These are phyloP conservation scores for Aspergillus sojae DNA, from an alignment of 2,329 filamentous ascomycete genomes.

Conservation along the genomic window DNA sequence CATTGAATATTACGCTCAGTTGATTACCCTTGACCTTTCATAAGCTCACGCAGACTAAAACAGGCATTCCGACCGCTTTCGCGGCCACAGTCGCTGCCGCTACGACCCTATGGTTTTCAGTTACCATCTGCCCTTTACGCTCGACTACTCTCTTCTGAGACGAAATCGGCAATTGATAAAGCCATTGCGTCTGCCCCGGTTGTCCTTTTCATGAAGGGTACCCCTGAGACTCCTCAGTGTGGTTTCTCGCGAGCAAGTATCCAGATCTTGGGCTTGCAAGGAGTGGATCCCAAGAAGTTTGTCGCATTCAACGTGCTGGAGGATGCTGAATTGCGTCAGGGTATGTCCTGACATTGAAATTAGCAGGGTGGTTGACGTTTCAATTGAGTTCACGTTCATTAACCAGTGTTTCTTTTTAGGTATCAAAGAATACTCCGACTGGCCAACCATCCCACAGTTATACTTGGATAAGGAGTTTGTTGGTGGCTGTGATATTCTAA, in stretches of 20 bases:
- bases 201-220: conserved; percentile 99
- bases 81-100: conserved; percentile 26
- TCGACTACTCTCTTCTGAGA: conserved; percentile 79
- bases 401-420: conserved; percentile 54
- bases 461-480: conserved; percentile 96
- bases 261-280: conserved; percentile 91
- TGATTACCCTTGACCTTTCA: neutral
- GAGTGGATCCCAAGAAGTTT: conserved; percentile 93
- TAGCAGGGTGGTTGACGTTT: too few relatives aligned
- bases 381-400: neutral
- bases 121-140: conserved; percentile 41
- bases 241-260: conserved; percentile 95
- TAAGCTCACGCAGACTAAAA: neutral
- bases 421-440: conserved; percentile 99
- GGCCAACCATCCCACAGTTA: conserved; percentile 97
- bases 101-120: conserved; percentile 33
- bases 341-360: conserved; percentile 50
- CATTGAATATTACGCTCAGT: neutral
- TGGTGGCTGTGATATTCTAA: conserved; percentile 94
- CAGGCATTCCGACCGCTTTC: conserved; percentile 36
- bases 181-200: conserved; percentile 86
- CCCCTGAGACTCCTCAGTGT: conserved; percentile 92
- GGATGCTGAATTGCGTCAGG: conserved; percentile 80
- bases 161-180: conserved; percentile 82
- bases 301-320: conserved; percentile 98